Base-by-base conservation (phyloP, 257 asterid species). In the Nyctanthes arbortristis region DNA sequence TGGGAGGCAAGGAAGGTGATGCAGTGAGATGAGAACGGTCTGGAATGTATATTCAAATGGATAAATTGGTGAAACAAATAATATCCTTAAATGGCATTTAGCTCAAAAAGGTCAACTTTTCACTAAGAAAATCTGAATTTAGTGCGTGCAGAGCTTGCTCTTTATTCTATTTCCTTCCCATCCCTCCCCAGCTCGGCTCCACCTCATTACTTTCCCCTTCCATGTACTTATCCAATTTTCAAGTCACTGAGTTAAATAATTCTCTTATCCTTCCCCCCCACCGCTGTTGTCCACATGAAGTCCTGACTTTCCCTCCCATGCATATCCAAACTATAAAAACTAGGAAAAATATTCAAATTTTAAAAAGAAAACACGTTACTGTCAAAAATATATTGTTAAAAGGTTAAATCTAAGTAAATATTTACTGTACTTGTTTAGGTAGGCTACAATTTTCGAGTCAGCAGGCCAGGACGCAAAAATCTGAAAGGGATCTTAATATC, bases 361-460 rank as follows among this genome's bases (percentile, higher is more conserved):
- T 56, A 56, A 37, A n/a, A 75, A 63, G 31, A 18, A 10, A 68
- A 35, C 27, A 39, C 5, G 35, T 61, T 43, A 43, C 22, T 22
- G 7, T 43, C 24, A 43, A 43, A 43, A 8, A 43, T 43, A 13
- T 43, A 7, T 43, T 43, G 54, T 18, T 22, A 43, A 43, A n/a
- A n/a, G n/a, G n/a, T n/a, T n/a, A n/a, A n/a, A n/a, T n/a, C n/a
- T n/a, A n/a, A n/a, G n/a, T n/a, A 68, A 70, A 45, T 61, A 29
- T 33, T 37, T 43, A 39, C 29, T 36, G 65, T 58, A 22, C 11
- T 24, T 52, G 65, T 39, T 69, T 66, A 65, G 43, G 45, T 40
- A 63, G 56, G 60, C 63, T 68, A 68, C 31, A 69, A n/a, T 60
- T 20, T 64, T 45, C 63, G 27, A 57, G 68, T 58, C 18, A 32